Evolutionary conservation across 176 grass and related monocot species (phyloP).

Genomic region (Eremochloa ophiuroides): DNA sequence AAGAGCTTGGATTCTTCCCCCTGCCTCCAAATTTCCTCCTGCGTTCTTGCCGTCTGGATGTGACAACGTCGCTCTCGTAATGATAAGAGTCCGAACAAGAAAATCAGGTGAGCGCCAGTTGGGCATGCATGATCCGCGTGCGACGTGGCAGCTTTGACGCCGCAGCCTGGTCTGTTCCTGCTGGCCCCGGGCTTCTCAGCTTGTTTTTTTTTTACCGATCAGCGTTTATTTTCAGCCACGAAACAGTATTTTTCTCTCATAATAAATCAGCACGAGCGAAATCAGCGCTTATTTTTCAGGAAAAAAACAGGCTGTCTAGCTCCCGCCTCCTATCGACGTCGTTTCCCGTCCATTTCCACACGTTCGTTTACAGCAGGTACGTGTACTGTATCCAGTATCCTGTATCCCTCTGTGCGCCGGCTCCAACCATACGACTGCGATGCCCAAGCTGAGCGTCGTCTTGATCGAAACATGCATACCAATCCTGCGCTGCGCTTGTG

Average conservation of each 20-base stretch:
- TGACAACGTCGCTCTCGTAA: constrained; percentile 5
- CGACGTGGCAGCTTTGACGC: constrained; percentile 26
- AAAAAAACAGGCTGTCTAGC: no score
- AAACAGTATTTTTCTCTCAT: no score
- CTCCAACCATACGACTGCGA: not conserved
- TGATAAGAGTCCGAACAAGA: constrained; percentile 6
- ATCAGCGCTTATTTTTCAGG: no score
- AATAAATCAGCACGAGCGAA: no score
- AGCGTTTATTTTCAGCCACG: no score
- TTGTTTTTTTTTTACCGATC: no score
- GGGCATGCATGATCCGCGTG: not conserved
- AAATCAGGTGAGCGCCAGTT: not conserved
- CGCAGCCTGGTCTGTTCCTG: not conserved
- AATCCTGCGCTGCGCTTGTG: not conserved
- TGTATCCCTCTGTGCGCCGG: not conserved
- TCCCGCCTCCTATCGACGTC: not conserved
- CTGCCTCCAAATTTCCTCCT: not conserved
- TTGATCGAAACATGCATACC: not conserved
- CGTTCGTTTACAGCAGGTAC: not conserved
- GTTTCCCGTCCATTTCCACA: constrained; percentile 24
- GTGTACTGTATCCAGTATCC: no score
- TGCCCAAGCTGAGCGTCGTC: not conserved
- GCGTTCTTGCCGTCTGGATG: not conserved
- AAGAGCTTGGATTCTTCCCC: not conserved
- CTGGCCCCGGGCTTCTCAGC: no score